Evolutionary conservation across 2,329 filamentous ascomycete species (phyloP), one percentile per base, ranked within the genome.

Genomic region (Apiospora hydei): DNA sequence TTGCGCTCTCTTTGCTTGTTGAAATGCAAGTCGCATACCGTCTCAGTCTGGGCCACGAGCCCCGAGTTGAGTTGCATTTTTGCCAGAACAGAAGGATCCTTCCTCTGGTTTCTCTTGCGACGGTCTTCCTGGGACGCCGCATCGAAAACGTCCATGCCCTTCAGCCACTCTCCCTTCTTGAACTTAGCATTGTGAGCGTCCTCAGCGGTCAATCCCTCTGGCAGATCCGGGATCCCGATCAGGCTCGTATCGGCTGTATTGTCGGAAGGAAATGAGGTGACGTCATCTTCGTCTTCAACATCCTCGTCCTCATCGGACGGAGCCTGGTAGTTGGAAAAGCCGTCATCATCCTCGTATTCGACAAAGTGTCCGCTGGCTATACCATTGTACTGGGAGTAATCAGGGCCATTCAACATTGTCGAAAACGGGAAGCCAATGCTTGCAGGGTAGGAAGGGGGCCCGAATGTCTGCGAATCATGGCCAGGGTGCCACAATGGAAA

Each of bases 111-210:
- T 69, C 93, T 87, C 83, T 90, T 93, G 66, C 91, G 88, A 76
- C 90, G 92, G 86, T 93, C 92, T 73, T 92, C 89, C 21, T 90
- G 88, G 5, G 91, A 93, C 5, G 93, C 93, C 70, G 93, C 90
- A 80, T 96, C 93, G 79, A 95, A 95, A n/a, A 94, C 87, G 70
- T 89, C 88, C 93, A 95, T 95, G 24, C 93, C 93, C 3, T 92
- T 91, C 87, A 91, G 94, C 67, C 90, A 84, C n/a, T 91, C 84
- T 2, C 93, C 93, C 80, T 95, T 95, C 70, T 95, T 85, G 49
- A 73, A 71, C 44, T 71, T 71, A 8, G 57, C 61, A 77, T 85
- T 88, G 72, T 81, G 84, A 8, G 75, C 76, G n/a, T 81, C 77
- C 18, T 73, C 71, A 1, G 80, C 79, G 6, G 77, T 64, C 21